phyloP scores from a whole-genome alignment of 1,284 basidiomycete species.

The Boletus austroedulis region DNA sequence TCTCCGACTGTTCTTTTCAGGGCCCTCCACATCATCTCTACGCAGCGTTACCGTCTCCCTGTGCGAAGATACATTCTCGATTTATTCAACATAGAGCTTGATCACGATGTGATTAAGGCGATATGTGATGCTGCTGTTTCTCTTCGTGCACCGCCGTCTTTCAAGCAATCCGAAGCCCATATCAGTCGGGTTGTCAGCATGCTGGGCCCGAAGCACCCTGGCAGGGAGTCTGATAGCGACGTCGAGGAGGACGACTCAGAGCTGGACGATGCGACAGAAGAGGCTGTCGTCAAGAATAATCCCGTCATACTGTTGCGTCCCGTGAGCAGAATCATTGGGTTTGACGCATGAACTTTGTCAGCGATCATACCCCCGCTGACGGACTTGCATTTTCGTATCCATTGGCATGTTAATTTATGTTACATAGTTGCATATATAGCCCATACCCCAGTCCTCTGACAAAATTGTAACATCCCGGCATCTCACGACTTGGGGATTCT shows the following conservation, averaged over 20 bases:
- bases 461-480: not conserved
- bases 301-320: constrained; percentile 59
- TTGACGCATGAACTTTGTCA: constrained; percentile 34
- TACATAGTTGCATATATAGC: constrained; percentile 12
- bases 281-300: constrained; percentile 40
- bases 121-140: constrained; percentile 50
- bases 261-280: constrained; percentile 41
- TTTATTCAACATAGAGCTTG: constrained; percentile 81
- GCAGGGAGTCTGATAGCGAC: constrained; percentile 57
- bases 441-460: not conserved
- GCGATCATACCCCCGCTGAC: not conserved
- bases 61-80: constrained; percentile 92
- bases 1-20: constrained; percentile 81
- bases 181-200: constrained; percentile 54
- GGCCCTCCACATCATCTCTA: constrained; percentile 81
- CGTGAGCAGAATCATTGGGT: constrained; percentile 60
- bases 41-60: constrained; percentile 84
- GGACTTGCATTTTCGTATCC: not conserved
- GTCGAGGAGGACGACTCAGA: constrained; percentile 55
- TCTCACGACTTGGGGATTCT: not conserved
- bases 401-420: constrained; percentile 32
- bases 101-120: constrained; percentile 52
- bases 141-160: constrained; percentile 49
- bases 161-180: constrained; percentile 47
- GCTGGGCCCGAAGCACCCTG: constrained; percentile 50